Conservation (phyloP, 371 early-diverging fungal genomes). For the Lichtheimia ramosa region DNA sequence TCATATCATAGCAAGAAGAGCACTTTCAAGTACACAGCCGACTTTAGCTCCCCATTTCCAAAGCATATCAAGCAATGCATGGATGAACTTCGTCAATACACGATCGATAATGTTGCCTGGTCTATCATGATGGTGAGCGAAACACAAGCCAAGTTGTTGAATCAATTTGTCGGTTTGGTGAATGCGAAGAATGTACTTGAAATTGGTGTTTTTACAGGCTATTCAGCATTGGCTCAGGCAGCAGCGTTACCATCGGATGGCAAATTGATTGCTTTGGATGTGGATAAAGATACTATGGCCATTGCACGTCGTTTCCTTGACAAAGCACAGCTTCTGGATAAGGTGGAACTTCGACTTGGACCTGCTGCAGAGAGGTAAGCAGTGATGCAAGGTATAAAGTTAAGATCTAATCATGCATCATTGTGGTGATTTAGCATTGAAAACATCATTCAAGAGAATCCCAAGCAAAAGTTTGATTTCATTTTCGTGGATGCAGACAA, state of each 20-base stretch:
- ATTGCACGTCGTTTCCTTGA: conserved; percentile 38
- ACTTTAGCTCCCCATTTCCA: conserved; percentile 22
- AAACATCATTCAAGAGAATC: not conserved
- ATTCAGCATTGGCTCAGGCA: conserved; percentile 55
- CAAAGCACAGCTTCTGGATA: conserved; percentile 10
- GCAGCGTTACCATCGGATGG: conserved; percentile 39
- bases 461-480: conserved; percentile 42
- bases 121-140: conserved; percentile 34
- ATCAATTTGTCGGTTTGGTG: conserved; percentile 20
- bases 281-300: conserved; percentile 25
- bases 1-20: too few species aligned
- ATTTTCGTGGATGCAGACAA: conserved; percentile 62
- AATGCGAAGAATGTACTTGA: conserved; percentile 37
- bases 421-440: conserved; percentile 18
- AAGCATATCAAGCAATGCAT: conserved; percentile 3
- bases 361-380: conserved; percentile 31
- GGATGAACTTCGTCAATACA: conserved; percentile 16
- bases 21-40: conserved; percentile 13
- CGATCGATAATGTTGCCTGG: conserved; percentile 18
- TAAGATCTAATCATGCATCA: too few species aligned
- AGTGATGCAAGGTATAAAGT: conserved; percentile 1
- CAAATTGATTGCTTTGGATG: conserved; percentile 44
- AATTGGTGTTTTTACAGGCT: conserved; percentile 61
- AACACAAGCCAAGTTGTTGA: conserved; percentile 43
- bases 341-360: conserved; percentile 21